Conservation (phyloP, 257 asterid species). For the Verbascum thapsus region DNA sequence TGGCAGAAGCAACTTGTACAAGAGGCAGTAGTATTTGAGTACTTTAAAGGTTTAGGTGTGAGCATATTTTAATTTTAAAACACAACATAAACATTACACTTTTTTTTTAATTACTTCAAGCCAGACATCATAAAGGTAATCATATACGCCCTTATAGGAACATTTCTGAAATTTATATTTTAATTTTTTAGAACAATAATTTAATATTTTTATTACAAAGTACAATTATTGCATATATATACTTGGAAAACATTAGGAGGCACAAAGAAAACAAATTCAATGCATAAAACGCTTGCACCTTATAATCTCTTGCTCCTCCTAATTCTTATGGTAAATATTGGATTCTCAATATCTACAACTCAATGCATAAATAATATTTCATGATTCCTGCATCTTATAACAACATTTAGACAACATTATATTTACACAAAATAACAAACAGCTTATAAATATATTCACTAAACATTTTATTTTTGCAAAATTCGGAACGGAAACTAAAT, state of each 20-base stretch:
- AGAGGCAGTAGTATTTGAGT: too few species aligned
- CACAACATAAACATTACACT: neutral
- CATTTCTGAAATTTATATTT: neutral
- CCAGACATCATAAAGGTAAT: conserved; percentile 5
- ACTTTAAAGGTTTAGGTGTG: neutral
- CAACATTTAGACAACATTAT: too few species aligned
- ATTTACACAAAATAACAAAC: neutral
- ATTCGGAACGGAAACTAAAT: too few species aligned
- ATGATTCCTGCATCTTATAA: neutral
- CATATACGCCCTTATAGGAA: neutral
- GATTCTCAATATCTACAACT: neutral
- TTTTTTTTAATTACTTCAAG: conserved; percentile 7
- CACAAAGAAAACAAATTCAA: conserved; percentile 20
- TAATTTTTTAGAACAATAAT: too few species aligned
- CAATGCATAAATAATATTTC: neutral
- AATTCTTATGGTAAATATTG: conserved; percentile 41
- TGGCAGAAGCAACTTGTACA: neutral
- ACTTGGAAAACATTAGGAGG: neutral
- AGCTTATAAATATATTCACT: too few species aligned
- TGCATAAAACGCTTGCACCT: conserved; percentile 41
- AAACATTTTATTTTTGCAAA: neutral
- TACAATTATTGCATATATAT: too few species aligned
- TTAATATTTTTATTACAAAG: too few species aligned
- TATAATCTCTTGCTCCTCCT: conserved; percentile 38
- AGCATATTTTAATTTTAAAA: neutral